These are phyloP conservation scores for Scheffersomyces titani DNA, from an alignment of 1,139 yeast genomes.

Conservation along the genomic window DNA sequence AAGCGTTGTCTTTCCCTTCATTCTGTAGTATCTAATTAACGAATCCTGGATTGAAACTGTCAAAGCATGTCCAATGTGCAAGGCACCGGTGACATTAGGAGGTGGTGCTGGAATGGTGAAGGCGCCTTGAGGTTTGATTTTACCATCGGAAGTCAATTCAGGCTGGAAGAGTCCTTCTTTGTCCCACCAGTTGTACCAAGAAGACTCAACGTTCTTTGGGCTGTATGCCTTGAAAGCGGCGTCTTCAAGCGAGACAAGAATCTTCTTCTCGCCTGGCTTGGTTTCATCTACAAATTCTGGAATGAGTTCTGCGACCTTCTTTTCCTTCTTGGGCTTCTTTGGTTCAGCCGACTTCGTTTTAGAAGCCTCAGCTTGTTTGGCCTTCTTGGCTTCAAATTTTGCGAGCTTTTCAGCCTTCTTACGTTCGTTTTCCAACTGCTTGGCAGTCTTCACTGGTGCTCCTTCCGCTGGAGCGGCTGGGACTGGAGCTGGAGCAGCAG, in stretches of 20 bases:
- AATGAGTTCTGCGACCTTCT: conserved; percentile 65
- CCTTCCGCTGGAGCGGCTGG: conserved; percentile 14
- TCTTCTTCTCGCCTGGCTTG: conserved; percentile 86
- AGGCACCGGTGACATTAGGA: conserved; percentile 98
- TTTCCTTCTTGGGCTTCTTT: conserved; percentile 72
- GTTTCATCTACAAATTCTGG: conserved; percentile 87
- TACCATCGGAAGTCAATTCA: conserved; percentile 73
- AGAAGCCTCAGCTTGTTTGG: conserved; percentile 61
- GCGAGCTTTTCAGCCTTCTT: conserved; percentile 97
- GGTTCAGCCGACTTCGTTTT: conserved; percentile 39
- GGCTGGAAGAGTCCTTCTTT: conserved; percentile 87
- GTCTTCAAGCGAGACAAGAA: conserved; percentile 80
- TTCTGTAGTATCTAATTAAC: conserved; percentile 89
- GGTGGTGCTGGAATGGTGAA: conserved; percentile 98
- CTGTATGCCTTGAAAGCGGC: conserved; percentile 92
- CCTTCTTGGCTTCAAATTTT: conserved; percentile 90
- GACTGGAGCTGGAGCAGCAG: conserved; percentile 10
- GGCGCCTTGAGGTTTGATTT: conserved; percentile 75
- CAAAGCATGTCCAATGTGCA: conserved; percentile 97
- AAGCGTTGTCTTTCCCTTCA: conserved; percentile 93
- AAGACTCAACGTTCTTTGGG: conserved; percentile 90
- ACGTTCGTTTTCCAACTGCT: conserved; percentile 86
- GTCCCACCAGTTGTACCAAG: conserved; percentile 99
- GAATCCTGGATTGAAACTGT: conserved; percentile 95
- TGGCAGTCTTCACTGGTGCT: conserved; percentile 55